A percentile compares a stretch with the other conserved stretches of the same genome.
Evolutionary conservation across 2,329 filamentous ascomycete species (phyloP).

Genomic region (Penicillium sp.): DNA sequence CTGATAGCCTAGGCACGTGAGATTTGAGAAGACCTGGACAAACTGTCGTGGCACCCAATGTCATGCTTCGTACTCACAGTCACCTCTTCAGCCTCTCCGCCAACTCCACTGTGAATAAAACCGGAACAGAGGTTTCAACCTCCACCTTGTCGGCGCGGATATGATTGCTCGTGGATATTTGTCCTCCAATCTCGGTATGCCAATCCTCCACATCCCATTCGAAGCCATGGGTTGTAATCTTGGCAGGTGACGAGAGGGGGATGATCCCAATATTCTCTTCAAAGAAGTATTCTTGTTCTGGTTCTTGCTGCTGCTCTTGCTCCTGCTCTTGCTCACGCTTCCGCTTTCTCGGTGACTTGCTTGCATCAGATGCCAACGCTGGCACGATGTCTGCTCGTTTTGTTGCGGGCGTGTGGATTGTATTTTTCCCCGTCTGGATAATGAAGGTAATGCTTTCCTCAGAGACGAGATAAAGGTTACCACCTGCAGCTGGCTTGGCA

Average conservation of each 20-base stretch:
- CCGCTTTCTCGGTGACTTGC: slow-evolving; percentile 8
- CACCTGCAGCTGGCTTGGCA: slow-evolving; percentile 31
- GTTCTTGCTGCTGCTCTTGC: not conserved
- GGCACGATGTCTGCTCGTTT: slow-evolving; percentile 16
- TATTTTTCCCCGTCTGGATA: slow-evolving; percentile 67
- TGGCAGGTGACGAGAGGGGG: slow-evolving; percentile 73
- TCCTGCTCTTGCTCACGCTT: not conserved
- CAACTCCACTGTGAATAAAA: slow-evolving; percentile 74
- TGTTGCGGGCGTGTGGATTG: slow-evolving; percentile 61
- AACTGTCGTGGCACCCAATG: not conserved
- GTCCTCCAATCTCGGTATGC: slow-evolving; percentile 72
- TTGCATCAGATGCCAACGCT: not conserved
- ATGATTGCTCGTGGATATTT: slow-evolving; percentile 79
- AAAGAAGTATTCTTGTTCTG: slow-evolving; percentile 51
- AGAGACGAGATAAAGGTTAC: slow-evolving; percentile 74
- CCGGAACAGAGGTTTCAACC: slow-evolving; percentile 62
- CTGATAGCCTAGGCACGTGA: not conserved
- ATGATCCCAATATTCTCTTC: slow-evolving; percentile 82
- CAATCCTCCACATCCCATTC: slow-evolving; percentile 89
- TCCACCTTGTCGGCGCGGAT: slow-evolving; percentile 62
- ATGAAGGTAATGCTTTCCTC: slow-evolving; percentile 80
- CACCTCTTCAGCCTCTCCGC: slow-evolving; percentile 39
- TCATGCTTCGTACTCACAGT: not conserved
- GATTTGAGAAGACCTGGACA: not conserved
- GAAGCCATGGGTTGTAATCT: slow-evolving; percentile 76